A percentile compares a stretch with the other conserved stretches of the same genome.
Conservation (phyloP, 192 early-diverging fungal genomes). For the Irineochytrium annulatum region DNA sequence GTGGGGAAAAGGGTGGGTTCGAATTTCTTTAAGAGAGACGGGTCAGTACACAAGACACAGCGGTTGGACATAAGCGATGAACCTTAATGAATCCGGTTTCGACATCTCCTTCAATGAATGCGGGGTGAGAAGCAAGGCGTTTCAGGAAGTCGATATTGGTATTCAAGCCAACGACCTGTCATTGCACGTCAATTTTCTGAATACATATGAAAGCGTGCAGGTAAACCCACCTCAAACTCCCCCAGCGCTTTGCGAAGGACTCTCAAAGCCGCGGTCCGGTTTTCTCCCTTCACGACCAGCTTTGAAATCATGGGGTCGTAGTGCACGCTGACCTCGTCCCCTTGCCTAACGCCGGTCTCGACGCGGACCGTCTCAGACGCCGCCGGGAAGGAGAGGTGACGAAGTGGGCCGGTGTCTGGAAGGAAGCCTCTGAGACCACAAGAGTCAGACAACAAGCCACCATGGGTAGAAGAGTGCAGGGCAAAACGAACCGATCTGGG, state of each 20-base stretch:
- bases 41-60: no score
- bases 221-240: slow-evolving; percentile 67
- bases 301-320: slow-evolving; percentile 98
- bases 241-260: slow-evolving; percentile 74
- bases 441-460: slow-evolving; percentile 20
- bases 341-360: slow-evolving; percentile 89
- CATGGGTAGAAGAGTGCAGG: not conserved
- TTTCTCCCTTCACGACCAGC: slow-evolving; percentile 76
- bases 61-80: no score
- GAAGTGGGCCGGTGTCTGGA: slow-evolving; percentile 87
- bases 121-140: slow-evolving; percentile 69
- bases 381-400: slow-evolving; percentile 61
- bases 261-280: slow-evolving; percentile 80
- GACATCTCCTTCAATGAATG: slow-evolving; percentile 81
- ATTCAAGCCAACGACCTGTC: slow-evolving; percentile 75
- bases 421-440: slow-evolving; percentile 73
- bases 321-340: slow-evolving; percentile 87
- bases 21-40: no score
- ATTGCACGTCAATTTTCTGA: slow-evolving; percentile 5
- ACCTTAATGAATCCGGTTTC: slow-evolving; percentile 93
- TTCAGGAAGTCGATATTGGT: slow-evolving; percentile 94
- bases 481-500: slow-evolving; percentile 57
- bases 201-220: slow-evolving; percentile 2
- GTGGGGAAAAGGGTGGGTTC: no score
- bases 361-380: slow-evolving; percentile 65